Base-by-base conservation (phyloP, 192 early-diverging fungal genomes). In the Entrophospora sp. region DNA sequence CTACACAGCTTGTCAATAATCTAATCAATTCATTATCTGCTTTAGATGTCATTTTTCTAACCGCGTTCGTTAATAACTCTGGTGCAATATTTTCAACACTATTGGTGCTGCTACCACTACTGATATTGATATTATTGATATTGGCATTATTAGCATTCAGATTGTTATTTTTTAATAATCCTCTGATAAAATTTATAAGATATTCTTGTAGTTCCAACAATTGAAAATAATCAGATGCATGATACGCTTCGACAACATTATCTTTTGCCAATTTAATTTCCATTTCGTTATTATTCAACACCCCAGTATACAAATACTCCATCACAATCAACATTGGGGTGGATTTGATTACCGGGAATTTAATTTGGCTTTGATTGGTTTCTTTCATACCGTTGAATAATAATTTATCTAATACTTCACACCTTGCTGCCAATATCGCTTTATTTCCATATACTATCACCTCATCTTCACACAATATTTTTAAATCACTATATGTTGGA, bases 221-320 rank as follows among this genome's bases (percentile, higher is more conserved):
- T 16, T 34, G 10, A 58, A 68, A 68, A 46, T 45, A 68, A n/a
- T 68, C 25, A 2, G 66, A 57, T 12, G 57, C 66, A 2, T 24
- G 18, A 30, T 61, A 68, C 9, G 43, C 5, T 34, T 61, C 38
- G 4, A 68, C 8, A 14, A 46, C 16, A 61, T 55, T 68, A 25
- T 55, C 52, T 0, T 28, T 14, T 1, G 66, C 63, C 27, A 68
- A 45, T n/a, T n/a, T n/a, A 8, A 10, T 8, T n/a, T 61, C 66
- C 9, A 24, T 18, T 22, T 20, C 20, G 22, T n/a, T n/a, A n/a
- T n/a, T n/a, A n/a, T n/a, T n/a, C n/a, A 68, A 22, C 6, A 1
- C 9, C 5, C 57, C 66, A 1, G 36, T 42, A 30, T 45, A 45
- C 37, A 61, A 22, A 44, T 61, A 58, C 10, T 61, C 66, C 2